These are phyloP conservation scores for Phyllostachys edulis DNA, from an alignment of 176 grass and related monocot genomes.

Conservation along the genomic window DNA sequence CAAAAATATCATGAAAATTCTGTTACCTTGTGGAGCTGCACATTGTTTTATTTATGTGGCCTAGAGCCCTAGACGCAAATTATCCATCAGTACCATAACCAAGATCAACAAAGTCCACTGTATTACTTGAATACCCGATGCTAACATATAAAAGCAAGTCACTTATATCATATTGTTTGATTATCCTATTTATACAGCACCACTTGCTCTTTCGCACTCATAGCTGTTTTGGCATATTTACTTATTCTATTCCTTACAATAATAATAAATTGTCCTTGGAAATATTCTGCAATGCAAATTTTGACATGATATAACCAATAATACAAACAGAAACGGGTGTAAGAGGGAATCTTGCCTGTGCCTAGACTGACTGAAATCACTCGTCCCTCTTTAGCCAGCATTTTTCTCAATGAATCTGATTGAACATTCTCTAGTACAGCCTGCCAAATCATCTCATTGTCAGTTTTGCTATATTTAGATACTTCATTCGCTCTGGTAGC, in stretches of 20 bases:
- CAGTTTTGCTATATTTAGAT: slow-evolving; percentile 45
- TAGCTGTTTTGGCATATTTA: neutral
- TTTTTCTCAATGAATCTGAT: slow-evolving; percentile 69
- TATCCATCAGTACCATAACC: neutral
- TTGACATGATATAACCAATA: slow-evolving; percentile 14
- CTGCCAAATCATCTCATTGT: slow-evolving; percentile 87
- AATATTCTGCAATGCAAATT: slow-evolving; percentile 17
- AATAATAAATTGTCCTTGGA: neutral
- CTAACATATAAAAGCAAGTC: neutral
- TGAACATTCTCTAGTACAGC: slow-evolving; percentile 71
- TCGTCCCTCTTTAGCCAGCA: slow-evolving; percentile 73
- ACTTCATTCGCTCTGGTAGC: slow-evolving; percentile 40
- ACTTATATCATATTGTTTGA: neutral
- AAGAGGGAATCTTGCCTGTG: slow-evolving; percentile 54
- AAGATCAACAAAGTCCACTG: neutral
- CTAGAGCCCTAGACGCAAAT: slow-evolving; percentile 1
- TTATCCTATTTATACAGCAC: slow-evolving; percentile 13
- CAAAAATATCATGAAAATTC: neutral
- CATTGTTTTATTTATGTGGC: neutral
- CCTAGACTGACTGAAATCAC: slow-evolving; percentile 76
- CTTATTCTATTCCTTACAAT: neutral
- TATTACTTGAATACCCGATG: neutral
- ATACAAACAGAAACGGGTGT: slow-evolving; percentile 10
- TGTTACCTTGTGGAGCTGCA: neutral
- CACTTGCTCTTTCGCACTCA: neutral